Conservation (phyloP, 169 alveolate species). For the Perkinsus olseni region DNA sequence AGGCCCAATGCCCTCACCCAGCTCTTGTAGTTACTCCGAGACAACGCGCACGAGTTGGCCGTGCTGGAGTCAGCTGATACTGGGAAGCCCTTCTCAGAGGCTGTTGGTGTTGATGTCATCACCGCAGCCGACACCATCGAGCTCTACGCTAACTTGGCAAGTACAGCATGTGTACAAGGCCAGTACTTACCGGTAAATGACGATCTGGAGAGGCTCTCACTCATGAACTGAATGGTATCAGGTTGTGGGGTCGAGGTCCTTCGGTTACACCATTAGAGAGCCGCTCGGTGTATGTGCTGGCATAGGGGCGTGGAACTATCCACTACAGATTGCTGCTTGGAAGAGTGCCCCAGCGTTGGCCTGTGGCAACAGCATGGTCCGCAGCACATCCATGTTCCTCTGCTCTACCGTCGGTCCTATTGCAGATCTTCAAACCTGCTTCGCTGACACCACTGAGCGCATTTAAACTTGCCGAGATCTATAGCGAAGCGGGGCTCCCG, state of each 20-base stretch:
- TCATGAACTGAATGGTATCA: not conserved
- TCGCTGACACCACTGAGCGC: constrained; percentile 62
- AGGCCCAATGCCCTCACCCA: not conserved
- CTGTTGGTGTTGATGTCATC: not conserved
- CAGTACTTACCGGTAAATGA: not conserved
- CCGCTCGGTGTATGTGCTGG: constrained; percentile 66
- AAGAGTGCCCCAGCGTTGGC: constrained; percentile 64
- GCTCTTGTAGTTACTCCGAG: not conserved
- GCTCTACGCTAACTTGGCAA: constrained; percentile 5
- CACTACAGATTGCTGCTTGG: constrained; percentile 55
- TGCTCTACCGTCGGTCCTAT: not conserved
- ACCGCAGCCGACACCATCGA: not conserved
- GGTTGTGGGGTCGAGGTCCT: not conserved
- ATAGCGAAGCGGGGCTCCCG: constrained; percentile 58
- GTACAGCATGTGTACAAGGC: not conserved
- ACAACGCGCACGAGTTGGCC: not conserved
- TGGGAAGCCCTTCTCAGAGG: not conserved
- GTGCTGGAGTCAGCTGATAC: not conserved
- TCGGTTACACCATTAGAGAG: constrained; percentile 24
- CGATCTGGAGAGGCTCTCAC: not conserved
- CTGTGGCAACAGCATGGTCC: constrained; percentile 44
- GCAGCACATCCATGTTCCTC: not conserved
- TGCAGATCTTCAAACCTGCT: constrained; percentile 54
- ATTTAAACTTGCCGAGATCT: constrained; percentile 44
- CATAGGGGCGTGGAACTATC: constrained; percentile 73